Conservation (phyloP, 2,329 filamentous ascomycete genomes). For the Neopestalotiopsis clavispora region DNA sequence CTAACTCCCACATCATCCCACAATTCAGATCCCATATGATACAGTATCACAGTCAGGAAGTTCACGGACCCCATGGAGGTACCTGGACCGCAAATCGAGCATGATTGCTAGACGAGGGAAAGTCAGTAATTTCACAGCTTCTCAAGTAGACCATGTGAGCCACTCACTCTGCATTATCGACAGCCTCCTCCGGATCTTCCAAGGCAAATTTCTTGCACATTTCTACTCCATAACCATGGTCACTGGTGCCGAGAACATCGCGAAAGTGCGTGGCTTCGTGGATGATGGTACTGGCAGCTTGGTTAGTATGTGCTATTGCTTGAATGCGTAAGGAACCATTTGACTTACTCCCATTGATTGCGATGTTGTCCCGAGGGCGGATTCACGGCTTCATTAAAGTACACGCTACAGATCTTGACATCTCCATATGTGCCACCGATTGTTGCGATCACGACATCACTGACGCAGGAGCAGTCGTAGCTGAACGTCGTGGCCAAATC, state of each 20-base stretch:
- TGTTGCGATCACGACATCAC: conserved; percentile 7
- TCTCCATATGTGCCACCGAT: conserved; percentile 8
- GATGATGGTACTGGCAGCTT: background rate
- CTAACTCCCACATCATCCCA: too few relatives aligned
- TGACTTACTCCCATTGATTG: conserved; percentile 13
- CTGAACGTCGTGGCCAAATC: conserved; percentile 10
- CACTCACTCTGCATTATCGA: background rate
- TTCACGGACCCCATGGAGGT: background rate
- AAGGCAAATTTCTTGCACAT: background rate
- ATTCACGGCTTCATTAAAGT: conserved; percentile 6
- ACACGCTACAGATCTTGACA: conserved; percentile 11
- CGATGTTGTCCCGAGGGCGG: conserved; percentile 7
- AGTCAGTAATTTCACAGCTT: background rate
- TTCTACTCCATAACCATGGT: background rate
- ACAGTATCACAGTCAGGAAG: too few relatives aligned
- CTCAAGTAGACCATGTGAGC: too few relatives aligned
- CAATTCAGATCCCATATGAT: too few relatives aligned
- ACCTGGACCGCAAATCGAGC: background rate
- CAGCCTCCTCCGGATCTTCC: background rate
- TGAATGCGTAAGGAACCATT: too few relatives aligned
- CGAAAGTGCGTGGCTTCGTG: background rate
- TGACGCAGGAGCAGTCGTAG: conserved; percentile 8
- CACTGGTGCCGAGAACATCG: background rate
- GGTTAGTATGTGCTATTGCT: background rate
- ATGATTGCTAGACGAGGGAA: background rate